These are phyloP conservation scores for Cinnamomum chago DNA, from an alignment of 164 flowering plant species.

Conservation along the genomic window DNA sequence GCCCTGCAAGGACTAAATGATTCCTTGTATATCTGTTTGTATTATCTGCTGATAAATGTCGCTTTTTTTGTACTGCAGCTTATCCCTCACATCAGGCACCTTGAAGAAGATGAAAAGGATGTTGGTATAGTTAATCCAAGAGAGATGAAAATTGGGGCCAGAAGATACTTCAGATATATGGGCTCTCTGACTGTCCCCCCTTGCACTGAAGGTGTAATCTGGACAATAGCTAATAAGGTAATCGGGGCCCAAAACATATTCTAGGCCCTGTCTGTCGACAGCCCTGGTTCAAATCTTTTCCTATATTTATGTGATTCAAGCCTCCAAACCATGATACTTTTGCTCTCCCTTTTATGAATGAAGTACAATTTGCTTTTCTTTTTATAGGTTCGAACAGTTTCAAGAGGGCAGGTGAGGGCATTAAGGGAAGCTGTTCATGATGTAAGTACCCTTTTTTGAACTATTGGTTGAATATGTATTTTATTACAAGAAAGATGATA, in stretches of 20 bases:
- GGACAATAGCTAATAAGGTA: constrained; percentile 43
- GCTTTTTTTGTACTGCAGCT: constrained; percentile 27
- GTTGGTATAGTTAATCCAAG: constrained; percentile 49
- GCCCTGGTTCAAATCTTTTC: too few species aligned
- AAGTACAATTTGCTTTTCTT: too few species aligned
- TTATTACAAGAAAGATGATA: too few species aligned
- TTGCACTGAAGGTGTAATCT: constrained; percentile 42
- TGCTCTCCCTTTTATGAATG: too few species aligned
- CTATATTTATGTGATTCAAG: too few species aligned
- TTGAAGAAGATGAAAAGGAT: constrained; percentile 11
- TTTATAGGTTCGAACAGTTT: constrained; percentile 59
- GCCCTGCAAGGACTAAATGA: too few species aligned
- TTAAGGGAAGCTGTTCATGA: constrained; percentile 54
- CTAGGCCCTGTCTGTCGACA: too few species aligned
- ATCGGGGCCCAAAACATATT: background rate
- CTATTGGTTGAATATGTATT: too few species aligned
- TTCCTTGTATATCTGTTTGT: too few species aligned
- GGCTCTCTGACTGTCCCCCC: constrained; percentile 81
- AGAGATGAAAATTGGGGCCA: constrained; percentile 42
- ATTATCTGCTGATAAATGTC: background rate
- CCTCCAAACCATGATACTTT: too few species aligned
- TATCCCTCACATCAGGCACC: constrained; percentile 20
- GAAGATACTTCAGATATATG: constrained; percentile 13
- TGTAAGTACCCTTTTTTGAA: constrained; percentile 32
- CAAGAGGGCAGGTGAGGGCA: constrained; percentile 51